These are phyloP conservation scores for Prinsepia uniflora DNA, from an alignment of 306 rosid genomes.

Conservation along the genomic window DNA sequence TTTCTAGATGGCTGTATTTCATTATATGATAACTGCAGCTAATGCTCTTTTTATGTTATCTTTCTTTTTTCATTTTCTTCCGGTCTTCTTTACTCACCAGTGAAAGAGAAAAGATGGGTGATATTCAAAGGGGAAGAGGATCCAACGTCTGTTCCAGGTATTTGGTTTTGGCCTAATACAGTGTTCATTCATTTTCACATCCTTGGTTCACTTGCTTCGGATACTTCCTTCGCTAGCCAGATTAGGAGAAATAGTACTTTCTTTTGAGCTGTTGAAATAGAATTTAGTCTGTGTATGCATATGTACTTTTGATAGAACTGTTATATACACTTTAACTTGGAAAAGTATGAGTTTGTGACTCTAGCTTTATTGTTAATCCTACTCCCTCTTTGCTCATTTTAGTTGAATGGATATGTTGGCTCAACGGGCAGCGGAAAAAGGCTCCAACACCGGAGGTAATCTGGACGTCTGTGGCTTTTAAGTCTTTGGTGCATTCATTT, in stretches of 20 bases:
- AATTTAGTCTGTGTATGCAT: no score
- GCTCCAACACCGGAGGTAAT: slow-evolving; percentile 87
- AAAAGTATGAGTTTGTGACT: background rate
- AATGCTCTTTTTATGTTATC: slow-evolving; percentile 17
- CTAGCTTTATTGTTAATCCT: slow-evolving; percentile 13
- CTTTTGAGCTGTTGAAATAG: background rate
- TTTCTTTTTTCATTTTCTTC: background rate
- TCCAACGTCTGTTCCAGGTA: slow-evolving; percentile 90
- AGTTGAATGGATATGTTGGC: slow-evolving; percentile 99
- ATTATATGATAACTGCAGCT: slow-evolving; percentile 7
- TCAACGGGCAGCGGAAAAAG: slow-evolving; percentile 94
- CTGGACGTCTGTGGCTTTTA: background rate
- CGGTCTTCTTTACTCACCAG: slow-evolving; percentile 35
- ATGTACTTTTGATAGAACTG: background rate
- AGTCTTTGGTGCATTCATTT: background rate
- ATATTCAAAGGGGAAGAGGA: slow-evolving; percentile 87
- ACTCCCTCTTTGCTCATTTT: slow-evolving; percentile 30
- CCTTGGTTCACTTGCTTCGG: slow-evolving; percentile 4
- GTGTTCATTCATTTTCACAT: slow-evolving; percentile 16
- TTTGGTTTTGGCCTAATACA: slow-evolving; percentile 15
- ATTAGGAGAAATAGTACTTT: background rate
- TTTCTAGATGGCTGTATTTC: background rate
- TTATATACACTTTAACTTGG: slow-evolving; percentile 5
- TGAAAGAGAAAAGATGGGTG: slow-evolving; percentile 98
- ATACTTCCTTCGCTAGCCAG: background rate